Percentiles rank a stretch among this genome's conserved stretches.
Conservation (phyloP, 305 asterid species). For the Fraxinus sp. region DNA sequence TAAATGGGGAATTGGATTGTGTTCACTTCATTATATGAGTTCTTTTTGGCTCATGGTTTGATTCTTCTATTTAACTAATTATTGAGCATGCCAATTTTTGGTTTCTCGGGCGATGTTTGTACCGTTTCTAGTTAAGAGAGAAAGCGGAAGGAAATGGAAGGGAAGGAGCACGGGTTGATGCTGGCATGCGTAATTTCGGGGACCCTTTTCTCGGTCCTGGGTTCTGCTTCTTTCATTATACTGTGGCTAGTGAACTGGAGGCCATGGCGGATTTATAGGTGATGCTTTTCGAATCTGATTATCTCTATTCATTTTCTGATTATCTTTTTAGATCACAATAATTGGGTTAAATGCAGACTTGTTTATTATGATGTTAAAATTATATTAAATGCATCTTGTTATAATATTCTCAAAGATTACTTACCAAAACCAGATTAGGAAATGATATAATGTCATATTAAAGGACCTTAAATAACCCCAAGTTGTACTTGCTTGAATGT, state of each 20-base stretch:
- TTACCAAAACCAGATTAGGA: background rate
- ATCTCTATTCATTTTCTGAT: background rate
- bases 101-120: conserved; percentile 15
- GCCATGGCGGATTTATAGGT: conserved; percentile 99
- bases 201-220: conserved; percentile 69
- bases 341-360: background rate
- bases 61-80: background rate
- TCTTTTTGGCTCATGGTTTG: conserved; percentile 15
- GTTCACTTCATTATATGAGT: background rate
- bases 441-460: background rate
- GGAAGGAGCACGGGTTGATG: conserved; percentile 58
- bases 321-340: background rate
- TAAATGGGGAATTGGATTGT: conserved; percentile 1
- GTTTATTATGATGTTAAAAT: conserved; percentile 3
- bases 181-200: conserved; percentile 89
- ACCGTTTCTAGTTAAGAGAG: conserved; percentile 40
- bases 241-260: conserved; percentile 99
- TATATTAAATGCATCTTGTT: conserved; percentile 2
- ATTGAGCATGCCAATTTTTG: background rate
- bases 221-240: conserved; percentile 77
- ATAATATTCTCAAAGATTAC: conserved; percentile 6
- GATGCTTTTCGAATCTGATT: conserved; percentile 13
- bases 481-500: background rate
- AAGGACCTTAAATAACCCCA: background rate
- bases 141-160: conserved; percentile 65